Conservation (phyloP, 2,329 filamentous ascomycete species). For the Fusarium vanettenii region DNA sequence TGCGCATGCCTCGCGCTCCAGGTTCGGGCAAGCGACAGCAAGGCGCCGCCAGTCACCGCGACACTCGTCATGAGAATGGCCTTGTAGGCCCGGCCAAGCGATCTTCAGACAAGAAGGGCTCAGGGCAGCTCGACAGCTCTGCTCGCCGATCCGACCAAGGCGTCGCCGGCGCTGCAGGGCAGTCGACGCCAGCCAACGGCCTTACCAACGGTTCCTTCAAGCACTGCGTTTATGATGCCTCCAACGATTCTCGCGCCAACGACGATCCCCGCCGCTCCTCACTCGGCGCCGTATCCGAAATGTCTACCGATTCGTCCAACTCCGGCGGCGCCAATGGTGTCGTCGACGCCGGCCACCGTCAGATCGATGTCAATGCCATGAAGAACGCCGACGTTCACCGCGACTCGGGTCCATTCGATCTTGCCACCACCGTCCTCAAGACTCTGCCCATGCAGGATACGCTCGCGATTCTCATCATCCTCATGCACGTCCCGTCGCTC, state of each 20-base stretch:
- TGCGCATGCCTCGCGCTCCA: slow-evolving; percentile 72
- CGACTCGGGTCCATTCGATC: slow-evolving; percentile 77
- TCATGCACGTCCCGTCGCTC: slow-evolving; percentile 91
- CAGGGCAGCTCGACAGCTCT: slow-evolving; percentile 56
- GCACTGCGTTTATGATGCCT: slow-evolving; percentile 47
- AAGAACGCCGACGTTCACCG: slow-evolving; percentile 77
- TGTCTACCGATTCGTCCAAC: slow-evolving; percentile 64
- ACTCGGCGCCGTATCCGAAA: slow-evolving; percentile 65
- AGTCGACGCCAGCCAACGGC: slow-evolving; percentile 44
- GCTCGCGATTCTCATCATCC: slow-evolving; percentile 94
- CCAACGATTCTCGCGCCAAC: slow-evolving; percentile 54
- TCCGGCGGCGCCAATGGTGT: slow-evolving; percentile 52
- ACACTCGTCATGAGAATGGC: slow-evolving; percentile 87
- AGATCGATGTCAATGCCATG: slow-evolving; percentile 77
- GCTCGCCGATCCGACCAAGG: slow-evolving; percentile 48
- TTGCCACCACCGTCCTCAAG: slow-evolving; percentile 87
- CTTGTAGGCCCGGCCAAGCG: slow-evolving; percentile 71
- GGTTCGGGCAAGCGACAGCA: slow-evolving; percentile 71
- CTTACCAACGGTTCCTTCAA: slow-evolving; percentile 51
- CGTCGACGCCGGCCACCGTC: slow-evolving; percentile 66
- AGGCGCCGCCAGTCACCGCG: slow-evolving; percentile 73
- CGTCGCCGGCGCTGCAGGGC: slow-evolving; percentile 46
- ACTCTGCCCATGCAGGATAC: slow-evolving; percentile 94
- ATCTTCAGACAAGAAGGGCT: slow-evolving; percentile 57
- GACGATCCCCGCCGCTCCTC: slow-evolving; percentile 60